A percentile compares a stretch with the other conserved stretches of the same genome.
Conservation (phyloP, 2,329 filamentous ascomycete genomes). For the Pseudogymnoascus sp. region DNA sequence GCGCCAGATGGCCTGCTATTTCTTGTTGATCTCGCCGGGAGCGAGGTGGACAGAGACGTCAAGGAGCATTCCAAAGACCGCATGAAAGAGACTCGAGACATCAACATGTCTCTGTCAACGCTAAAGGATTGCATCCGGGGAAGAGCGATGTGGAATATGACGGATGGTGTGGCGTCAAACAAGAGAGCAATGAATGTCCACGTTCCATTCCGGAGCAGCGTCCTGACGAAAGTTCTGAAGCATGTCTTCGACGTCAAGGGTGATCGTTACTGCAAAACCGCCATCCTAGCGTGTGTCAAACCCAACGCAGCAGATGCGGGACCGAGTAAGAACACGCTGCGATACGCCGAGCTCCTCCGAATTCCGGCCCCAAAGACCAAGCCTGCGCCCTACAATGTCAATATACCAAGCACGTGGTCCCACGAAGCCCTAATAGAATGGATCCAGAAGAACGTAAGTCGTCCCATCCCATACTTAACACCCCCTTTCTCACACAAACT, state of each 20-base stretch:
- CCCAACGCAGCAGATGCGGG: slow-evolving; percentile 93
- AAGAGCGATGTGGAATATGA: slow-evolving; percentile 71
- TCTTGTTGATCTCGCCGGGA: slow-evolving; percentile 42
- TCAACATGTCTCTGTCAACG: slow-evolving; percentile 91
- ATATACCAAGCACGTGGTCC: slow-evolving; percentile 33
- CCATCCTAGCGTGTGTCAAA: slow-evolving; percentile 94
- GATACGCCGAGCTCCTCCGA: slow-evolving; percentile 68
- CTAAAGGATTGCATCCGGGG: slow-evolving; percentile 47
- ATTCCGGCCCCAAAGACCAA: slow-evolving; percentile 30
- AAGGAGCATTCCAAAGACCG: slow-evolving; percentile 86
- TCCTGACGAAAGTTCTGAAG: slow-evolving; percentile 75
- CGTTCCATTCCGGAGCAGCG: slow-evolving; percentile 84
- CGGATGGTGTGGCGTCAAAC: slow-evolving; percentile 68
- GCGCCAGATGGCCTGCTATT: slow-evolving; percentile 38
- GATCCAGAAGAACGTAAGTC: slow-evolving; percentile 36
- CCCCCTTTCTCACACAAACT: not conserved
- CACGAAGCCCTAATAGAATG: slow-evolving; percentile 34
- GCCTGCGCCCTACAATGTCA: slow-evolving; percentile 21
- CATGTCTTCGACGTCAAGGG: slow-evolving; percentile 68
- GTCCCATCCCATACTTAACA: not conserved
- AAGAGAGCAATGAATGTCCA: slow-evolving; percentile 48
- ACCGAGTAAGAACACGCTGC: slow-evolving; percentile 70
- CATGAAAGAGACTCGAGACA: slow-evolving; percentile 86
- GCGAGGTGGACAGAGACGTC: slow-evolving; percentile 65
- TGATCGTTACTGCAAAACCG: slow-evolving; percentile 79